Conservation (phyloP, 345 rosid species). For the Salix purpurea region DNA sequence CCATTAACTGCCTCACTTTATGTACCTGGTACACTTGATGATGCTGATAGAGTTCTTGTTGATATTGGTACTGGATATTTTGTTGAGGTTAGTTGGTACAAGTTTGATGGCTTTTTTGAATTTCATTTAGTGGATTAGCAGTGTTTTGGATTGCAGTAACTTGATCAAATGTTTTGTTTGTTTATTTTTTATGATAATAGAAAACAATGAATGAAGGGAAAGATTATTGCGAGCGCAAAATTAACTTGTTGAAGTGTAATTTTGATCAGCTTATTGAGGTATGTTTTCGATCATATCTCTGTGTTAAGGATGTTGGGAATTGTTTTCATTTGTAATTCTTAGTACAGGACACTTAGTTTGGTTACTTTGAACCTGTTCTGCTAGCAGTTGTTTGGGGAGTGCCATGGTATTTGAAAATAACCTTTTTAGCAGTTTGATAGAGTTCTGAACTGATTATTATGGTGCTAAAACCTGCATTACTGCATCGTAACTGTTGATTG, state of each 20-base stretch:
- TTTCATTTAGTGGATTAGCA: no score
- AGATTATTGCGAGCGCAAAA: constrained; percentile 92
- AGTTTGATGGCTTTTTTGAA: not conserved
- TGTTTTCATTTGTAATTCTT: not conserved
- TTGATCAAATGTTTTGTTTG: not conserved
- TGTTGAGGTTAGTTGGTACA: constrained; percentile 56
- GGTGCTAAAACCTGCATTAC: not conserved
- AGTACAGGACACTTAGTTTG: not conserved
- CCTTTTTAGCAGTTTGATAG: not conserved
- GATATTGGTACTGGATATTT: constrained; percentile 98
- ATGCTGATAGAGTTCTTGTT: constrained; percentile 70
- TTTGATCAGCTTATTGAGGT: constrained; percentile 97
- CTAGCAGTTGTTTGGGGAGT: not conserved
- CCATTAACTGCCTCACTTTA: constrained; percentile 95
- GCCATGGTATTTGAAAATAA: not conserved
- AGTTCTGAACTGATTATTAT: not conserved
- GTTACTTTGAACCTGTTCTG: not conserved
- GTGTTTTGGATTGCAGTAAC: not conserved
- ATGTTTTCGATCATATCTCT: constrained; percentile 2
- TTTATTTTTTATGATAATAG: constrained; percentile 32
- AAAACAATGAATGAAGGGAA: constrained; percentile 89
- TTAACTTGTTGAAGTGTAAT: constrained; percentile 82
- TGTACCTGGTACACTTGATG: constrained; percentile 82
- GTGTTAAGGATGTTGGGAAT: not conserved
- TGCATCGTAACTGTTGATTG: not conserved